A percentile compares a stretch with the other conserved stretches of the same genome.
Evolutionary conservation across 73 alveolate genomes (phyloP).

Genomic region (Paramecium caudatum): DNA sequence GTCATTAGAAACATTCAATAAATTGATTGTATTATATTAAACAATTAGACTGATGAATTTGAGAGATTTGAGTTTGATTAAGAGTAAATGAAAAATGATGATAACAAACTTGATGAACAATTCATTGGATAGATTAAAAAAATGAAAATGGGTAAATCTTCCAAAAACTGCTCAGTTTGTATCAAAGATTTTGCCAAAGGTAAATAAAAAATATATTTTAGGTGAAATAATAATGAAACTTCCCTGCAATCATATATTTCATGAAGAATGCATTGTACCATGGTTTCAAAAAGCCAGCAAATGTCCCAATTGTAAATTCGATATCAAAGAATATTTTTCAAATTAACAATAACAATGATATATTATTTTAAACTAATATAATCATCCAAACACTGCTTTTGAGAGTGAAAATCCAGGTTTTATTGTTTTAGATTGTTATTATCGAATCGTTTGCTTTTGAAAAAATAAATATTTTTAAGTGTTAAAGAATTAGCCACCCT

Average conservation of each 20-base stretch:
- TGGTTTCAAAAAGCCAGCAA: slow-evolving; percentile 93
- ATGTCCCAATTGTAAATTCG: slow-evolving; percentile 95
- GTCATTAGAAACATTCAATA: slow-evolving; percentile 55
- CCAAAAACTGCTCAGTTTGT: slow-evolving; percentile 16
- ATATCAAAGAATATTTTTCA: slow-evolving; percentile 70
- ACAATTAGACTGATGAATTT: slow-evolving; percentile 21
- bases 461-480: slow-evolving; percentile 7
- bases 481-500: slow-evolving; percentile 3
- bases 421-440: background rate
- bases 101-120: slow-evolving; percentile 23
- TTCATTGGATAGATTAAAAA: slow-evolving; percentile 26
- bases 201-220: background rate
- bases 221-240: slow-evolving; percentile 78
- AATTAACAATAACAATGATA: background rate
- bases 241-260: slow-evolving; percentile 87
- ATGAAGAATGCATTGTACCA: slow-evolving; percentile 84
- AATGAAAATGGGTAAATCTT: slow-evolving; percentile 60
- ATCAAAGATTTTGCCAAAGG: background rate
- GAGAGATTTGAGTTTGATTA: slow-evolving; percentile 44
- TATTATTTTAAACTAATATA: background rate
- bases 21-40: slow-evolving; percentile 24
- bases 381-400: slow-evolving; percentile 56
- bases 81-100: background rate
- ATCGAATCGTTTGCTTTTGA: background rate
- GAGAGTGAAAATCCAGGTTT: slow-evolving; percentile 32